A percentile compares a stretch with the other conserved stretches of the same genome.
phyloP scores from a whole-genome alignment of 2,329 filamentous ascomycete species.

The Orbilia blumenaviensis region DNA sequence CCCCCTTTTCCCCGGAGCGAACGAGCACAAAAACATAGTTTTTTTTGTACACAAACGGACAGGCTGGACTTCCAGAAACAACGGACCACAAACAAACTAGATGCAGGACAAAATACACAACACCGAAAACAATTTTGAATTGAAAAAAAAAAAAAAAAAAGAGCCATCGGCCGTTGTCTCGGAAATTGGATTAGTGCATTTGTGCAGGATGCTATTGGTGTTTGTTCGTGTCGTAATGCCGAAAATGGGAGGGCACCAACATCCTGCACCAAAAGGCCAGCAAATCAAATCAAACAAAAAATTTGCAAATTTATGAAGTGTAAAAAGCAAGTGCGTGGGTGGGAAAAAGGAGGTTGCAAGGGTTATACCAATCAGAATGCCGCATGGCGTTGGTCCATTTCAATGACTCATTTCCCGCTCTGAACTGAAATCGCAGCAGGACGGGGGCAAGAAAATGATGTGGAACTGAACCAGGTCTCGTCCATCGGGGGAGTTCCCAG shows the following conservation, averaged over 20 bases:
- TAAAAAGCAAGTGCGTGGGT: conserved; percentile 33
- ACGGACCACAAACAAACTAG: not conserved
- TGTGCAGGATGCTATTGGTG: conserved; percentile 13
- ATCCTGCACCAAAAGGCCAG: conserved; percentile 15
- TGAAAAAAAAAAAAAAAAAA: conserved; percentile 9
- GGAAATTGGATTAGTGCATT: conserved; percentile 46
- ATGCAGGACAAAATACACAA: not conserved
- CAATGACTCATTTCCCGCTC: conserved; percentile 51
- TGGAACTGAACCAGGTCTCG: conserved; percentile 18
- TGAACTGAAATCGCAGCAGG: not conserved
- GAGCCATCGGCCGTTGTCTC: conserved; percentile 33
- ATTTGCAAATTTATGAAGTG: conserved; percentile 28
- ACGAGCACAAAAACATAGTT: conserved; percentile 10
- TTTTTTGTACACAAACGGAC: conserved; percentile 16
- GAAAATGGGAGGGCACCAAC: conserved; percentile 35
- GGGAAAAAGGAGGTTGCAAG: conserved; percentile 13
- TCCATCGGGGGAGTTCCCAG: conserved; percentile 15
- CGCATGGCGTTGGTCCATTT: conserved; percentile 31
- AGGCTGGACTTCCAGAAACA: conserved; percentile 41
- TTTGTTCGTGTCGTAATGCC: conserved; percentile 53
- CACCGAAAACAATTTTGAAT: conserved; percentile 12
- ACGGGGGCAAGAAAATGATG: conserved; percentile 5
- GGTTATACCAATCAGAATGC: conserved; percentile 44
- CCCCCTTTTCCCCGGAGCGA: not conserved
- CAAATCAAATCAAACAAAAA: conserved; percentile 49